These are phyloP conservation scores for Psilocybe cyanescens DNA, from an alignment of 768 basidiomycete genomes.

Conservation along the genomic window DNA sequence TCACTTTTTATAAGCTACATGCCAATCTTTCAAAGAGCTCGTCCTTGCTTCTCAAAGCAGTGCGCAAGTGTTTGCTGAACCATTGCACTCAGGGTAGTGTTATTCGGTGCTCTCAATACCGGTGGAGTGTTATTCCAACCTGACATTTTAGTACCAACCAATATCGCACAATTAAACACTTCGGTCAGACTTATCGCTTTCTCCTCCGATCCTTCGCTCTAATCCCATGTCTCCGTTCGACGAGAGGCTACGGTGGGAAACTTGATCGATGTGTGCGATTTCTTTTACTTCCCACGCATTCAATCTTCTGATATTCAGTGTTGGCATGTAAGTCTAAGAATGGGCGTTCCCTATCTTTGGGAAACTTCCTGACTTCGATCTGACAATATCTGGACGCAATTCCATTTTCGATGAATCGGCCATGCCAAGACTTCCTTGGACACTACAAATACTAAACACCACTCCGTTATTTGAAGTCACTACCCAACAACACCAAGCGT, in stretches of 20 bases:
- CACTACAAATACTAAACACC: conserved; percentile 30
- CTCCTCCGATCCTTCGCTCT: conserved; percentile 26
- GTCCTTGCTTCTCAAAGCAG: not conserved
- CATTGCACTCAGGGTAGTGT: no score
- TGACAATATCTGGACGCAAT: conserved; percentile 3
- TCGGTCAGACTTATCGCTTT: conserved; percentile 29
- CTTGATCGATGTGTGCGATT: conserved; percentile 5
- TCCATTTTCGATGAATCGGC: conserved; percentile 8
- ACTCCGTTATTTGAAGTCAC: not conserved
- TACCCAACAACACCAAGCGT: conserved; percentile 2
- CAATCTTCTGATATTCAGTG: conserved; percentile 14
- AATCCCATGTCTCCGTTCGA: conserved; percentile 8
- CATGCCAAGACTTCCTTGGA: conserved; percentile 15
- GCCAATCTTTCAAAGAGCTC: not conserved
- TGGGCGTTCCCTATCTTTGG: conserved; percentile 8
- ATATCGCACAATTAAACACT: not conserved
- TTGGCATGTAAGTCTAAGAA: conserved; percentile 1
- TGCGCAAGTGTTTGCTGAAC: no score
- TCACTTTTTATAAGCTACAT: not conserved
- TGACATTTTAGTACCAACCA: not conserved
- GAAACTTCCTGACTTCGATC: conserved; percentile 15
- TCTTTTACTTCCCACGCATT: conserved; percentile 13
- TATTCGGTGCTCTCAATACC: not conserved
- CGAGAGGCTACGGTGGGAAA: conserved; percentile 11
- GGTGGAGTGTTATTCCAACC: not conserved